Evolutionary conservation across 257 asterid species (phyloP).

Genomic region (Henckelia pumila): DNA sequence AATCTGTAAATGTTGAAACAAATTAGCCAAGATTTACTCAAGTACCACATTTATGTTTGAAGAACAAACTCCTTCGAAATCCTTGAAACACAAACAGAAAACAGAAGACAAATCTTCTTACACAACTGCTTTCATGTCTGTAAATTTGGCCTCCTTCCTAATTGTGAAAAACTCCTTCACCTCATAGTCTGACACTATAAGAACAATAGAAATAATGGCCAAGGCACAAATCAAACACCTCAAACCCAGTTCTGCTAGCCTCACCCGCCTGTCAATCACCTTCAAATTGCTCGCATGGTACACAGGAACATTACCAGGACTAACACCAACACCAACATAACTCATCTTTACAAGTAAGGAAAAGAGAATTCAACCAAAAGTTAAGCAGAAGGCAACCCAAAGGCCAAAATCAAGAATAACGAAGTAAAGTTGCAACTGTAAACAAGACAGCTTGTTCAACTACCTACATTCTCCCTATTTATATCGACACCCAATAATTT

Average conservation of each 20-base stretch:
- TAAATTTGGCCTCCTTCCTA: slow-evolving; percentile 76
- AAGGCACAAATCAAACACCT: slow-evolving; percentile 69
- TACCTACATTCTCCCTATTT: slow-evolving; percentile 36
- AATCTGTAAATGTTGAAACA: slow-evolving; percentile 48
- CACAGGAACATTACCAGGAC: slow-evolving; percentile 90
- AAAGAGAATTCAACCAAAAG: neutral
- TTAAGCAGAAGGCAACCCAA: neutral
- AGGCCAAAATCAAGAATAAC: neutral
- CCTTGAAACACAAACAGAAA: neutral
- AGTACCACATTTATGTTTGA: neutral
- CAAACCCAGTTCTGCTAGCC: slow-evolving; percentile 60
- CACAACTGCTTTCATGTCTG: slow-evolving; percentile 94
- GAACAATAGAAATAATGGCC: slow-evolving; percentile 65
- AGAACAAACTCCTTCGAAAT: neutral
- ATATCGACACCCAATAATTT: slow-evolving; percentile 31
- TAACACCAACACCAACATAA: slow-evolving; percentile 87
- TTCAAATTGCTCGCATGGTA: slow-evolving; percentile 72
- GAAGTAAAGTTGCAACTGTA: neutral
- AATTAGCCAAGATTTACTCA: neutral
- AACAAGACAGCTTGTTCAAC: slow-evolving; percentile 33
- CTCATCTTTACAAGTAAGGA: slow-evolving; percentile 41
- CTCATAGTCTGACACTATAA: slow-evolving; percentile 71
- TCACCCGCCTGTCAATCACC: slow-evolving; percentile 69
- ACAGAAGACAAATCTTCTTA: slow-evolving; percentile 34
- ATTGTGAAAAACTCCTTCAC: slow-evolving; percentile 80